Conservation (phyloP, 83 land plant genomes). For the Isoetes engelmannii region DNA sequence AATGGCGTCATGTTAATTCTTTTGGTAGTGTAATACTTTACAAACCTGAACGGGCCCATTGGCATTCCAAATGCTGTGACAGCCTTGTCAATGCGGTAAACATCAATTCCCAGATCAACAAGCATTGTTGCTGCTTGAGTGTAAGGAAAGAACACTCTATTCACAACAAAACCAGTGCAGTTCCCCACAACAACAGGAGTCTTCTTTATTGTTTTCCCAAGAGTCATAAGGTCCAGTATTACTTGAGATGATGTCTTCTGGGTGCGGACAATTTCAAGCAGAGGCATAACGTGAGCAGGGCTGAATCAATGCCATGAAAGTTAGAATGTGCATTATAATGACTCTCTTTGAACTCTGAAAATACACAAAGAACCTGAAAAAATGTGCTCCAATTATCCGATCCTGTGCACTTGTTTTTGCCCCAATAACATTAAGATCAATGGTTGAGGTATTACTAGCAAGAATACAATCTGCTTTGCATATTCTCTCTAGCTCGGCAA, state of each 20-base stretch:
- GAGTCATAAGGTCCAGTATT: slow-evolving; percentile 75
- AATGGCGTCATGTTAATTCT: too few relatives aligned
- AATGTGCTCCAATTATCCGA: slow-evolving; percentile 85
- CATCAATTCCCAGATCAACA: slow-evolving; percentile 75
- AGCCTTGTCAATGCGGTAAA: slow-evolving; percentile 70
- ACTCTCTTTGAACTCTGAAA: neutral
- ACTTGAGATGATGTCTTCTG: slow-evolving; percentile 81
- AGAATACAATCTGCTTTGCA: slow-evolving; percentile 79
- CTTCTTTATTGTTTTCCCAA: slow-evolving; percentile 77
- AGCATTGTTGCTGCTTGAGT: slow-evolving; percentile 71
- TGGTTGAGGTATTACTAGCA: slow-evolving; percentile 85
- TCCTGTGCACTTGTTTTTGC: slow-evolving; percentile 69
- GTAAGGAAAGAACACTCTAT: slow-evolving; percentile 94
- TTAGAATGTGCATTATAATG: neutral
- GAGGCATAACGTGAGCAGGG: slow-evolving; percentile 97
- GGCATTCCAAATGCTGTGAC: slow-evolving; percentile 94
- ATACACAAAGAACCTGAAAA: slow-evolving; percentile 58
- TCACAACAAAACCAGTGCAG: slow-evolving; percentile 98
- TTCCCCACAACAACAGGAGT: slow-evolving; percentile 90
- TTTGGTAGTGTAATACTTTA: too few relatives aligned
- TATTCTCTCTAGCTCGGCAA: slow-evolving; percentile 71
- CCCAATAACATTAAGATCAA: slow-evolving; percentile 75
- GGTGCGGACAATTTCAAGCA: slow-evolving; percentile 87
- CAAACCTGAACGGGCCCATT: slow-evolving; percentile 95
- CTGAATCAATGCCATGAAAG: slow-evolving; percentile 31